A percentile compares a stretch with the other conserved stretches of the same genome.
phyloP scores from a whole-genome alignment of 2,329 filamentous ascomycete genomes.

The Tympanopsis confertula region DNA sequence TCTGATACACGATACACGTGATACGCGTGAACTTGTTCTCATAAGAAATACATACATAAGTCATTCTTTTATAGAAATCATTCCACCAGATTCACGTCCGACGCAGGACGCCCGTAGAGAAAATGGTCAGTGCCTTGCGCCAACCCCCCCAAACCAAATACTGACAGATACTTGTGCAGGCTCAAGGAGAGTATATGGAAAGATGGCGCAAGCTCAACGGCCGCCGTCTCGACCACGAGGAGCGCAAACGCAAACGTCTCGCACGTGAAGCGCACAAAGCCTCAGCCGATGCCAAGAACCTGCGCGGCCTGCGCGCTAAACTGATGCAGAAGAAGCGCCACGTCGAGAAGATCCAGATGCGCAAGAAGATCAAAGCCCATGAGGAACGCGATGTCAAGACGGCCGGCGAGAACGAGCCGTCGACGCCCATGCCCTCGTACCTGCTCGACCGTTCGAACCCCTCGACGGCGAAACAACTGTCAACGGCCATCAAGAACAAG shows the following conservation, averaged over 20 bases:
- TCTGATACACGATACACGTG: too few relatives aligned
- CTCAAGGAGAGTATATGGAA: constrained; percentile 79
- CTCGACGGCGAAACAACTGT: constrained; percentile 55
- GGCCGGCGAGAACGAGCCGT: constrained; percentile 63
- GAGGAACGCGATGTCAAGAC: constrained; percentile 95
- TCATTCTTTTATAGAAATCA: too few relatives aligned
- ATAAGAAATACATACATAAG: too few relatives aligned
- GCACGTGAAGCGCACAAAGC: constrained; percentile 84
- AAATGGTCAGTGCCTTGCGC: too few relatives aligned
- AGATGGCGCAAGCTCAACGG: constrained; percentile 58
- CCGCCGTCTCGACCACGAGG: constrained; percentile 64
- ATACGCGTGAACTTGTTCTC: too few relatives aligned
- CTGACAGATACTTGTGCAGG: constrained; percentile 30
- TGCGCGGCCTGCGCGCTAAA: constrained; percentile 85
- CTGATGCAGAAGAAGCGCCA: constrained; percentile 84
- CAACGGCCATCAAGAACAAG: constrained; percentile 89
- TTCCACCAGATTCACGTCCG: too few relatives aligned
- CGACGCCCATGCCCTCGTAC: constrained; percentile 80
- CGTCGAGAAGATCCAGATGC: constrained; percentile 97
- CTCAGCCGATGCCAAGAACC: constrained; percentile 82
- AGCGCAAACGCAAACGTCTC: constrained; percentile 73
- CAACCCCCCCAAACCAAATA: too few relatives aligned
- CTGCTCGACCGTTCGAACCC: constrained; percentile 68
- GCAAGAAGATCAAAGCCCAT: constrained; percentile 85
- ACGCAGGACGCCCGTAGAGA: too few relatives aligned